These are phyloP conservation scores for Secale cereale DNA, from an alignment of 176 grass and related monocot genomes.

Conservation along the genomic window DNA sequence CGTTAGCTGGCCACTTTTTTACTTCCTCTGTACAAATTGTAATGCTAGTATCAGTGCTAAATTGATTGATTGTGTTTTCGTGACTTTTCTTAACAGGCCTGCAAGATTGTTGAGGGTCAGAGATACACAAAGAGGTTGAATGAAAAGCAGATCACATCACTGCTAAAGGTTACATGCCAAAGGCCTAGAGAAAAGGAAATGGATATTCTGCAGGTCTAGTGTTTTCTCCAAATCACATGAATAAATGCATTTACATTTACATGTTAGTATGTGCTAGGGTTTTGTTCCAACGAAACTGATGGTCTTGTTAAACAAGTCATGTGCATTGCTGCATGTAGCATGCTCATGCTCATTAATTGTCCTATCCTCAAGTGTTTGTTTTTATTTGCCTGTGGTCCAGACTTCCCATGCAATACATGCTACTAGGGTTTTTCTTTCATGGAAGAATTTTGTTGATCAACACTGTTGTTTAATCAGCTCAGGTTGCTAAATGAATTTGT, in stretches of 20 bases:
- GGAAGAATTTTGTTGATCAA: neutral
- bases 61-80: neutral
- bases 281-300: slow-evolving; percentile 6
- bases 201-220: slow-evolving; percentile 84
- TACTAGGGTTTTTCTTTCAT: slow-evolving; percentile 18
- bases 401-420: slow-evolving; percentile 17
- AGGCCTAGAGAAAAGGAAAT: slow-evolving; percentile 97
- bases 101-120: slow-evolving; percentile 98
- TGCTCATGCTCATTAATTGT: slow-evolving; percentile 8
- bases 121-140: slow-evolving; percentile 99
- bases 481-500: slow-evolving; percentile 18
- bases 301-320: neutral
- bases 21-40: neutral
- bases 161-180: slow-evolving; percentile 96
- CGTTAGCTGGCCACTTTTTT: neutral
- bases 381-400: slow-evolving; percentile 36
- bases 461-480: neutral
- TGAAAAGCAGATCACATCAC: slow-evolving; percentile 96
- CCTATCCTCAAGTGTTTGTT: slow-evolving; percentile 6
- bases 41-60: neutral
- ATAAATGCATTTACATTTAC: neutral
- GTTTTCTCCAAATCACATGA: neutral
- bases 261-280: neutral
- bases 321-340: neutral
- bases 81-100: slow-evolving; percentile 47